Evolutionary conservation across 805 yeast genomes (phyloP), one percentile per base, ranked within the genome.

Genomic region (Starmerella vitae): DNA sequence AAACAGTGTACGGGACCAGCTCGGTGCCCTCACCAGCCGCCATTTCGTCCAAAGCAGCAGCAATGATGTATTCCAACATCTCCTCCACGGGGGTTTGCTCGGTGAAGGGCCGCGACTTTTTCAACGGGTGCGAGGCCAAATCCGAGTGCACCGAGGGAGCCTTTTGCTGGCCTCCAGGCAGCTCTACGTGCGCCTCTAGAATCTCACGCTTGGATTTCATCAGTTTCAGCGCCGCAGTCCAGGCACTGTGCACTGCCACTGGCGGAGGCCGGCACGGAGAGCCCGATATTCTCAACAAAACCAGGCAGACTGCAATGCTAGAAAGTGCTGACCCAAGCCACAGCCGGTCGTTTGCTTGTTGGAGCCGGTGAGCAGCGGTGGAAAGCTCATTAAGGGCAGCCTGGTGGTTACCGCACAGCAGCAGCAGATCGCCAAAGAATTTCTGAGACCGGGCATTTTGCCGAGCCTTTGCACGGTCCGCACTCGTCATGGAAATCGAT

Each of bases 321-420:
- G 85, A 95, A n/a, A 88, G 55, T 0, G 94, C 74, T 21, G 88
- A 77, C 0, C 78, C 97, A 12, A 83, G 65, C 97, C 97, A 91
- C 7, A 91, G 61, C 50, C 71, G 70, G 55, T 91, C 98, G 36
- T 74, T 74, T 2, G 76, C 65, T 10, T 71, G 65, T 43, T 72
- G 74, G 38, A 84, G 59, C 19, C 69, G 60, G 2, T 63, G 51
- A 1, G 78, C 66, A 0, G 95, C 76, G 30, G 85, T 94, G n/a
- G 76, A 70, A 49, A 85, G 77, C 42, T 75, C 74, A 19, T 67
- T 64, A 38, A 86, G 55, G 0, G 96, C 93, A 41, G 76, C 81
- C 13, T 66, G 55, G 33, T 78, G 67, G 38, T 80, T 72, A 1
- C 98, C 98, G 1, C 94, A 78, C 34, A 91, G 59, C 12, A 91